phyloP scores from a whole-genome alignment of 768 basidiomycete genomes.

The Gelatoporia subvermispora region DNA sequence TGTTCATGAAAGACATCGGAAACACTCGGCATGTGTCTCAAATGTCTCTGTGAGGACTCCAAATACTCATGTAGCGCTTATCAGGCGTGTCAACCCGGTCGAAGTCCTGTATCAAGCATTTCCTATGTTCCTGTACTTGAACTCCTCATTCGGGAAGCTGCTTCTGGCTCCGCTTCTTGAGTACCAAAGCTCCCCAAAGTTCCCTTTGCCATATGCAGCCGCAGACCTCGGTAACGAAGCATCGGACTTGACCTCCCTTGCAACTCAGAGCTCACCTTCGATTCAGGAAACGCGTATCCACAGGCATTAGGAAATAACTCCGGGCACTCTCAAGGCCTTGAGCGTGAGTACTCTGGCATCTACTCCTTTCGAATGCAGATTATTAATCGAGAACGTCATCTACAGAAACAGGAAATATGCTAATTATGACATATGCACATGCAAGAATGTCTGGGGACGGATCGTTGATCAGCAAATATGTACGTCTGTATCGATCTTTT shows the following conservation, averaged over 20 bases:
- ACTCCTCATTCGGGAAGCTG: slow-evolving; percentile 22
- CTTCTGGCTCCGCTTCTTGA: slow-evolving; percentile 25
- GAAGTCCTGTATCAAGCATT: slow-evolving; percentile 27
- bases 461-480: slow-evolving; percentile 16
- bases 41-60: no score
- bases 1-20: slow-evolving; percentile 7
- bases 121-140: slow-evolving; percentile 26
- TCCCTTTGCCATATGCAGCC: slow-evolving; percentile 18
- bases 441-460: slow-evolving; percentile 24
- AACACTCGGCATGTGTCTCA: not conserved
- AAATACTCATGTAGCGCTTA: slow-evolving; percentile 28
- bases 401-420: slow-evolving; percentile 30
- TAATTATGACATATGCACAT: slow-evolving; percentile 23
- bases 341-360: slow-evolving; percentile 7
- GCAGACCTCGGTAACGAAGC: slow-evolving; percentile 24
- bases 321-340: slow-evolving; percentile 1
- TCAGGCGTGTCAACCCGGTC: slow-evolving; percentile 28
- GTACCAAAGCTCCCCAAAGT: slow-evolving; percentile 16
- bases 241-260: no score
- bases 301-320: slow-evolving; percentile 9
- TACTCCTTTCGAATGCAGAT: no score
- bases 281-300: slow-evolving; percentile 4
- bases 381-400: no score
- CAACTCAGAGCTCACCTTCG: not conserved
- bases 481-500: slow-evolving; percentile 5